Evolutionary conservation across 1,284 basidiomycete species (phyloP).

Genomic region (Trichosporon ovoides): DNA sequence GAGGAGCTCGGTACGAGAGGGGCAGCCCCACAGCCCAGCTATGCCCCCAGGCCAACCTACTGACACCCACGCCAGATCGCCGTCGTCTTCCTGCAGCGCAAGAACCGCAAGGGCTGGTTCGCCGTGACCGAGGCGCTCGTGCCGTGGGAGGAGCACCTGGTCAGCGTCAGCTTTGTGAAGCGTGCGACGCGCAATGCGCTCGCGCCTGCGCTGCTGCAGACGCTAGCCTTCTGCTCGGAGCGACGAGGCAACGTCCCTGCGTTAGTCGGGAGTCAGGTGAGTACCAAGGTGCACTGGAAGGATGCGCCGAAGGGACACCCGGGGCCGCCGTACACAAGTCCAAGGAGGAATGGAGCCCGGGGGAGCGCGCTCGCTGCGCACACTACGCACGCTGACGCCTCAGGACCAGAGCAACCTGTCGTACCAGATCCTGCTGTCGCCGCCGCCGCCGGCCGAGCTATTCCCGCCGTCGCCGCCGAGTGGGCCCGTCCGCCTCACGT

Average conservation of each 20-base stretch:
- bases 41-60: too few species aligned
- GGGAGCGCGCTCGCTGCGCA: slow-evolving; percentile 5
- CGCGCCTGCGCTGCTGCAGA: slow-evolving; percentile 30
- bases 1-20: too few species aligned
- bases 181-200: slow-evolving; percentile 22
- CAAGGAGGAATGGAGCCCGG: too few species aligned
- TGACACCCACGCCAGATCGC: slow-evolving; percentile 29
- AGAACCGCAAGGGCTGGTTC: slow-evolving; percentile 45
- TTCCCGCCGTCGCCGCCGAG: slow-evolving; percentile 36
- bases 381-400: too few species aligned
- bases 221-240: slow-evolving; percentile 38
- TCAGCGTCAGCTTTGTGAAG: slow-evolving; percentile 26
- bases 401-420: slow-evolving; percentile 34
- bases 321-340: background rate
- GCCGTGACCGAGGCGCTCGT: slow-evolving; percentile 44
- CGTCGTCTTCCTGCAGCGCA: slow-evolving; percentile 42
- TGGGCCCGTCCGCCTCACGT: slow-evolving; percentile 27
- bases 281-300: background rate
- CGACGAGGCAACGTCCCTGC: slow-evolving; percentile 38
- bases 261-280: slow-evolving; percentile 26
- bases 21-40: too few species aligned
- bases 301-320: background rate
- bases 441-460: slow-evolving; percentile 38
- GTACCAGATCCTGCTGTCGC: slow-evolving; percentile 40
- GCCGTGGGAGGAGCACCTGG: slow-evolving; percentile 47